Base-by-base conservation (phyloP, 306 rosid species). In the Oxytropis ochrocephala region DNA sequence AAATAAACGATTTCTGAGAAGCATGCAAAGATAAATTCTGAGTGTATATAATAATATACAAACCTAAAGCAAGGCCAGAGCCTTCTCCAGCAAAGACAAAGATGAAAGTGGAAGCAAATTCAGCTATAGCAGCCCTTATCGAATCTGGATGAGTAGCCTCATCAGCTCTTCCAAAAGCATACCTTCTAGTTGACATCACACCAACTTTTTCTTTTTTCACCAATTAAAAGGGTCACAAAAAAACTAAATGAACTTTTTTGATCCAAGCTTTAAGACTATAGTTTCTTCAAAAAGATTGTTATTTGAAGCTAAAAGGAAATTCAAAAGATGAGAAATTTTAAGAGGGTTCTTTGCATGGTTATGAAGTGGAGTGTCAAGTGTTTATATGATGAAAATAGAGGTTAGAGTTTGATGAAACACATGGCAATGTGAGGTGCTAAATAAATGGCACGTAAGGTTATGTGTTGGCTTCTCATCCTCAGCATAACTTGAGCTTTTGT, bases 11-110 rank as follows among this genome's bases (percentile, higher is more conserved):
- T 46, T 11, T 30, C 6, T 29, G 53, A 3, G 12, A 47, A 36
- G 18, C 41, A 58, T 42, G 43, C 43, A 47, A 57, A n/a, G 39
- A 50, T 42, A 60, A 21, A 7, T 58, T 47, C 11, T 12, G 21
- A 78, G n/a, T 0, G 42, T 14, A 33, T 46, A 75, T 5, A 51
- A 8, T 24, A 24, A 21, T 2, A 29, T 63, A 77, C 80, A 16
- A 54, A 87, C 99, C 90, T 27, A 91, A 82, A 51, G 95, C 96
- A 17, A 94, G 97, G 59, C 88, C 41, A n/a, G 95, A 87, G 89
- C 99, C 99, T 88, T 91, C 96, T 55, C 92, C 97, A 11, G 96
- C 95, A 60, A 94, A 94, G 57, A 94, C 99, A 64, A 88, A 94
- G 82, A 94, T 82, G 82, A 84, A 73, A 61, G 96, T 94, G 35